Evolutionary conservation across 2,329 filamentous ascomycete species (phyloP).

Genomic region (Pseudovirgaria hyperparasitica): DNA sequence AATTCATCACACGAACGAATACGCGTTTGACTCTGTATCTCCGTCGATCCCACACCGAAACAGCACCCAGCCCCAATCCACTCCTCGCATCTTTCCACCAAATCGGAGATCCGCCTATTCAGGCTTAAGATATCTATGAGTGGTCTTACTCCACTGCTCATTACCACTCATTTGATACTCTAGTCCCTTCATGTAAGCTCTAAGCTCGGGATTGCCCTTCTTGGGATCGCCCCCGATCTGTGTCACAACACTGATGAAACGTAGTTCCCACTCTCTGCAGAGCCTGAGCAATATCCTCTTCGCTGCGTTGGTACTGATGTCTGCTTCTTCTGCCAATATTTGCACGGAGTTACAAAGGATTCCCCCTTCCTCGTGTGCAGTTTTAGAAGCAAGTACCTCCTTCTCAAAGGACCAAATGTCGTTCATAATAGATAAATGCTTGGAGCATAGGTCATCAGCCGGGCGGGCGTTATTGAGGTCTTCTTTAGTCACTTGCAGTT

Average conservation of each 20-base stretch:
- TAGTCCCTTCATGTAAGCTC: slow-evolving; percentile 19
- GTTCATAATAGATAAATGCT: slow-evolving; percentile 29
- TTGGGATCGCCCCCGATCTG: neutral
- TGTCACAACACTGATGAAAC: slow-evolving; percentile 9
- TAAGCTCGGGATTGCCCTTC: slow-evolving; percentile 3
- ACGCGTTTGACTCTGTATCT: too few species aligned
- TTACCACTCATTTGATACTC: slow-evolving; percentile 24
- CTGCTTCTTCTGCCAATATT: slow-evolving; percentile 14
- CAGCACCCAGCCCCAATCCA: too few species aligned
- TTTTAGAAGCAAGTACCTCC: slow-evolving; percentile 13
- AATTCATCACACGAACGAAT: too few species aligned
- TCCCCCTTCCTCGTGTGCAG: slow-evolving; percentile 13
- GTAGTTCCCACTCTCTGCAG: slow-evolving; percentile 20
- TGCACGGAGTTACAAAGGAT: slow-evolving; percentile 20
- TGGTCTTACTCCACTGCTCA: slow-evolving; percentile 19
- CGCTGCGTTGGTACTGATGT: slow-evolving; percentile 9
- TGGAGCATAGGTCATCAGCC: slow-evolving; percentile 23
- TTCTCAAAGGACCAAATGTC: slow-evolving; percentile 32
- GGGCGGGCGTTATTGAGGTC: slow-evolving; percentile 13
- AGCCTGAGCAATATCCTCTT: slow-evolving; percentile 20
- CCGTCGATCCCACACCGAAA: too few species aligned
- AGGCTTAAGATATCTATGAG: slow-evolving; percentile 9
- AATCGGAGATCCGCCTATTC: too few species aligned
- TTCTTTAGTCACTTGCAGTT: slow-evolving; percentile 12
- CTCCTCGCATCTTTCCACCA: too few species aligned